These are phyloP conservation scores for Helichrysum umbraculigerum DNA, from an alignment of 129 eudicot genomes.

Conservation along the genomic window DNA sequence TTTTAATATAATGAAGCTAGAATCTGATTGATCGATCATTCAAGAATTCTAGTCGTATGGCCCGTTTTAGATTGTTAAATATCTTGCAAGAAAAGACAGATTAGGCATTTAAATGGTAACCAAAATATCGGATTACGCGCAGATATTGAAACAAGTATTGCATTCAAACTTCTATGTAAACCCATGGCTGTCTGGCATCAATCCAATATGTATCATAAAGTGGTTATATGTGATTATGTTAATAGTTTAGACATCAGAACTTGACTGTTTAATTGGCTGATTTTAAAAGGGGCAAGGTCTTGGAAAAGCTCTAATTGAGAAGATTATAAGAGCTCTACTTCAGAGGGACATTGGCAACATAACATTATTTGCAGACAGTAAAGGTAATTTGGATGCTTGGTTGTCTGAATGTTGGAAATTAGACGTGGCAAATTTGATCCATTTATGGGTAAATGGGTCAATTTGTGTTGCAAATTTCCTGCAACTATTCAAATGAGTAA, in stretches of 20 bases:
- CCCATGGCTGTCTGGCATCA: neutral
- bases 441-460: neutral
- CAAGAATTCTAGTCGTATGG: neutral
- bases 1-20: neutral
- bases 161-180: neutral
- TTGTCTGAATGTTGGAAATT: neutral
- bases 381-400: slow-evolving; percentile 40
- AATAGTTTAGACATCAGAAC: neutral
- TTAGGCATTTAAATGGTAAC: slow-evolving; percentile 1
- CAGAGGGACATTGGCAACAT: slow-evolving; percentile 97
- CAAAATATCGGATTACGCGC: neutral
- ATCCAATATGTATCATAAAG: neutral
- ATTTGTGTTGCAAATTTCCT: neutral
- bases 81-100: neutral
- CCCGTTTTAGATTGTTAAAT: neutral
- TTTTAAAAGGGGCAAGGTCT: slow-evolving; percentile 88
- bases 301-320: slow-evolving; percentile 90
- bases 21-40: neutral
- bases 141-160: neutral
- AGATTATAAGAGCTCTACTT: slow-evolving; percentile 77
- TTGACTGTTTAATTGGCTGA: neutral
- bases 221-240: neutral
- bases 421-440: neutral
- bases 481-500: neutral
- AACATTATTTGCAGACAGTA: slow-evolving; percentile 75